A percentile compares a stretch with the other conserved stretches of the same genome.
These are phyloP conservation scores for Neurospora cerealis DNA, from an alignment of 495 filamentous ascomycete species.

Conservation along the genomic window DNA sequence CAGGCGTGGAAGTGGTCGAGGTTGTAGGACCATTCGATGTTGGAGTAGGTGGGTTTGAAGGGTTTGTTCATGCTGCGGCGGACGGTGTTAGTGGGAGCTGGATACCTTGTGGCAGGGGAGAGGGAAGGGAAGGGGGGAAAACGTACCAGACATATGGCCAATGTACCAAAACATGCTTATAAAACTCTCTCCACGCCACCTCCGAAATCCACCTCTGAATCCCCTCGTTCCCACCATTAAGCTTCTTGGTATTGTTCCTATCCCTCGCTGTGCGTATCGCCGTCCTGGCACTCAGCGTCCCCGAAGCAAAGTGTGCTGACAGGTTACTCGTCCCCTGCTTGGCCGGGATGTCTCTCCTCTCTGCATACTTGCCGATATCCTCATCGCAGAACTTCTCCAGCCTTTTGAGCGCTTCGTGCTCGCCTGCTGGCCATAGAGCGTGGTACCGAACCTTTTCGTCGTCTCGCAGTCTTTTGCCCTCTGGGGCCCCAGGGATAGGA, in stretches of 20 bases:
- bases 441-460: slow-evolving; percentile 44
- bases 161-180: slow-evolving; percentile 74
- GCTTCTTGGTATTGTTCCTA: slow-evolving; percentile 54
- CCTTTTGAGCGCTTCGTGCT: slow-evolving; percentile 59
- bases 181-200: slow-evolving; percentile 89
- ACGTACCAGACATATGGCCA: slow-evolving; percentile 82
- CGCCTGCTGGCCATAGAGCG: slow-evolving; percentile 67
- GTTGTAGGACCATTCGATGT: slow-evolving; percentile 76
- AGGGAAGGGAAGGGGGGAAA: background rate
- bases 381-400: slow-evolving; percentile 62
- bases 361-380: slow-evolving; percentile 51
- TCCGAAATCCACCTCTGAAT: slow-evolving; percentile 76
- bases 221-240: slow-evolving; percentile 60
- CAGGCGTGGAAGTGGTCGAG: slow-evolving; percentile 58
- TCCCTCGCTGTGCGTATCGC: slow-evolving; percentile 56
- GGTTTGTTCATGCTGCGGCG: slow-evolving; percentile 74
- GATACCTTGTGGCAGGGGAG: background rate
- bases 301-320: slow-evolving; percentile 70
- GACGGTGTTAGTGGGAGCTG: background rate
- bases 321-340: slow-evolving; percentile 55
- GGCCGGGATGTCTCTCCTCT: slow-evolving; percentile 50
- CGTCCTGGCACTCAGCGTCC: slow-evolving; percentile 69
- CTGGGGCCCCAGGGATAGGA: slow-evolving; percentile 51
- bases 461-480: slow-evolving; percentile 50
- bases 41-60: slow-evolving; percentile 78